Percentiles rank a stretch among this genome's conserved stretches.
Conservation (phyloP, 352 stramenopile species). For the Globisporangium camurandrum region DNA sequence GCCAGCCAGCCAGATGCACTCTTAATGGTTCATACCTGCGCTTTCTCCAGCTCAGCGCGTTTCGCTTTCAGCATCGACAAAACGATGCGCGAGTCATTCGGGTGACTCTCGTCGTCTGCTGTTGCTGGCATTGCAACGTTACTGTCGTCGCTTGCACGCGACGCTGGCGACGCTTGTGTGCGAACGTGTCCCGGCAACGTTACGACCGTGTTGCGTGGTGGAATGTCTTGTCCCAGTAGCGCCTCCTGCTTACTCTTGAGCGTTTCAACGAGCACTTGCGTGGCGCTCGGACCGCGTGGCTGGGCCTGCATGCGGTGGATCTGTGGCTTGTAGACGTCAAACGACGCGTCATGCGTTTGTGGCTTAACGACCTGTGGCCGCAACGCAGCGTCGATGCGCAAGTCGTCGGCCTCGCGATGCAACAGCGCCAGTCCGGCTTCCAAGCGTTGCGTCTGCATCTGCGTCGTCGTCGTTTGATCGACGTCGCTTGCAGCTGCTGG, state of each 20-base stretch:
- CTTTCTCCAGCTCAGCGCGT: conserved; percentile 68
- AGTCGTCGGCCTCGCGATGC: conserved; percentile 69
- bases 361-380: conserved; percentile 43
- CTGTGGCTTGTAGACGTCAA: conserved; percentile 79
- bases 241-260: conserved; percentile 75
- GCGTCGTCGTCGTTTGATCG: neutral
- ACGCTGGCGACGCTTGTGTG: neutral
- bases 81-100: conserved; percentile 55
- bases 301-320: conserved; percentile 84
- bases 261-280: conserved; percentile 65
- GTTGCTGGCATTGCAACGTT: conserved; percentile 8
- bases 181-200: conserved; percentile 31
- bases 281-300: conserved; percentile 67
- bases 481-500: conserved; percentile 15
- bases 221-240: conserved; percentile 49
- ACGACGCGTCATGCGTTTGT: conserved; percentile 27
- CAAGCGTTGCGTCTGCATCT: conserved; percentile 18
- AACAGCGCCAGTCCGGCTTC: conserved; percentile 50
- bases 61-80: conserved; percentile 71
- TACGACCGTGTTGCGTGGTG: conserved; percentile 58
- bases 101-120: conserved; percentile 24
- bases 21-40: neutral
- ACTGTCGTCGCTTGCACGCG: neutral
- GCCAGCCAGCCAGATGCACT: neutral
- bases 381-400: conserved; percentile 40